These are phyloP conservation scores for Cocos nucifera DNA, from an alignment of 176 grass and related monocot genomes.

Conservation along the genomic window DNA sequence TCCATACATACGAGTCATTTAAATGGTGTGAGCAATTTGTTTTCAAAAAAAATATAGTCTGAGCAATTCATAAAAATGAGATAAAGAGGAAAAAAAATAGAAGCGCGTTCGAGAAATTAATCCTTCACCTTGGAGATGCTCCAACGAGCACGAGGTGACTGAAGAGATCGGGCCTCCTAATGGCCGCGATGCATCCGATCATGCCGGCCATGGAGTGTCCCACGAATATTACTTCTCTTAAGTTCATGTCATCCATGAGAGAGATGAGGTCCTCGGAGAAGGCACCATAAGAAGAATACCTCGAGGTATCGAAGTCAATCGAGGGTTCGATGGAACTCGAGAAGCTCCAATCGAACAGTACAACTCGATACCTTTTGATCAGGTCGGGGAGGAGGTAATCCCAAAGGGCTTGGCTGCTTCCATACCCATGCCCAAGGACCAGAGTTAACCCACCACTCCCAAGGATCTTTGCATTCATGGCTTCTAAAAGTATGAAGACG, in stretches of 20 bases:
- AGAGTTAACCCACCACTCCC: constrained; percentile 43
- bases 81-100: no score
- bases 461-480: constrained; percentile 45
- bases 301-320: not conserved
- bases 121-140: constrained; percentile 50
- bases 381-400: constrained; percentile 51
- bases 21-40: no score
- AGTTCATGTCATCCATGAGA: constrained; percentile 47
- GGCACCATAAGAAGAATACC: constrained; percentile 36
- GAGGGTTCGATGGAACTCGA: not conserved
- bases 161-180: constrained; percentile 61
- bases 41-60: no score
- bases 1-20: no score
- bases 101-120: no score
- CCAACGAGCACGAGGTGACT: constrained; percentile 54
- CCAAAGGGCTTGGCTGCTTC: constrained; percentile 56
- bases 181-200: constrained; percentile 69
- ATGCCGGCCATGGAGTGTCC: constrained; percentile 89
- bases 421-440: constrained; percentile 72
- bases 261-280: constrained; percentile 42
- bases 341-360: constrained; percentile 93
- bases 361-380: constrained; percentile 35
- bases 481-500: not conserved
- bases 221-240: constrained; percentile 29
- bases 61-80: no score